These are phyloP conservation scores for Atkinsonella texensis DNA, from an alignment of 2,329 filamentous ascomycete species.

Conservation along the genomic window DNA sequence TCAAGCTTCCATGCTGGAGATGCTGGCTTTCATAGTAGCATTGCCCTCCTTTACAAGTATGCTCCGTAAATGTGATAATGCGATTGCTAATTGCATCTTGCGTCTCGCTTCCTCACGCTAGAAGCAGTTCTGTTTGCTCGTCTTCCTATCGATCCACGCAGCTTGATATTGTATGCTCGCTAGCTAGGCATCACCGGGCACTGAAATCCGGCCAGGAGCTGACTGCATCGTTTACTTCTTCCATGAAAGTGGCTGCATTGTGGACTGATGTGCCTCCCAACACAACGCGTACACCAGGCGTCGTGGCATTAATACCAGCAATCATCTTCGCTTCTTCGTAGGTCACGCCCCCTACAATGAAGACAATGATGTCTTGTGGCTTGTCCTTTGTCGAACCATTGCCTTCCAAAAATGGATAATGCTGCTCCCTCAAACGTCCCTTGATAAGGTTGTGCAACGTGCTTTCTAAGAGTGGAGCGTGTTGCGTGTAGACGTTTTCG, in stretches of 20 bases:
- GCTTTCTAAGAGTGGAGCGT: conserved; percentile 75
- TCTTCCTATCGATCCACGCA: too few species aligned
- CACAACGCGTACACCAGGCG: conserved; percentile 79
- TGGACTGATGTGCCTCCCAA: conserved; percentile 80
- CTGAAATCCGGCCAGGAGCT: conserved; percentile 66
- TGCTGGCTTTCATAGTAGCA: too few species aligned
- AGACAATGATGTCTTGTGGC: conserved; percentile 90
- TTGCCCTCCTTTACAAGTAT: too few species aligned
- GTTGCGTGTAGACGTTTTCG: conserved; percentile 97
- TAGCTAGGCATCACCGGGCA: conserved; percentile 11
- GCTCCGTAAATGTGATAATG: too few species aligned
- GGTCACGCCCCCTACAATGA: conserved; percentile 85
- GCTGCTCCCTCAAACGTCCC: conserved; percentile 70
- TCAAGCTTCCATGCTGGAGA: too few species aligned
- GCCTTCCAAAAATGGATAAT: conserved; percentile 90
- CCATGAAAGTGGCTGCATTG: conserved; percentile 77
- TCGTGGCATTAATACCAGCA: conserved; percentile 84
- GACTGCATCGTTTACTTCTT: conserved; percentile 85
- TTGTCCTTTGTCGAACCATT: conserved; percentile 82
- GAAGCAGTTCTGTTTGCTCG: too few species aligned
- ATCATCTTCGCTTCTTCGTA: conserved; percentile 97
- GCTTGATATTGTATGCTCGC: too few species aligned
- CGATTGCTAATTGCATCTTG: too few species aligned
- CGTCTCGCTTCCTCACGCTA: too few species aligned
- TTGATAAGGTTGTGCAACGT: conserved; percentile 92